Base-by-base conservation (phyloP, 179 eudicot species). In the Beta lomatogona region DNA sequence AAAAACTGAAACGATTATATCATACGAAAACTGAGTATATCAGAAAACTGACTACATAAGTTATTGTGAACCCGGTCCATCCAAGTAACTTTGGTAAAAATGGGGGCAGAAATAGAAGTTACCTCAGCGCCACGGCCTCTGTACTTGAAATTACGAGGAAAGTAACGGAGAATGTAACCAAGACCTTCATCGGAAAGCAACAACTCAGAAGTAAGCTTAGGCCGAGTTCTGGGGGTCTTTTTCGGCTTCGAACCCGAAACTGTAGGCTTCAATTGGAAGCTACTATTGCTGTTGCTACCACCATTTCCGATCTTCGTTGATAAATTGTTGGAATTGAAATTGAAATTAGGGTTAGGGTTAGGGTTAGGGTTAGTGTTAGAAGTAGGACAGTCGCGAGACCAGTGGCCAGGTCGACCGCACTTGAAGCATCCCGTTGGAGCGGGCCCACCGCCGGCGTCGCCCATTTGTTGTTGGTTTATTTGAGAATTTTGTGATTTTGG, bases 401-500 rank as follows among this genome's bases (percentile, higher is more conserved):
- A 95, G 83, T 95, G 98, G 12, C 98, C 98, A 3, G 98, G 97
- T 3, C 93, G 91, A 68, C 98, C 98, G 87, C 98, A 95, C 84
- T 95, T 93, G 91, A 90, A 95, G 86, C 98, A 95, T 0, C 98
- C 98, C 0, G 98, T 95, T 9, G 98, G 98, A 6, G 90, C 91
- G n/a, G 90, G 85, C 21, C 60, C 77, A 73, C 78, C 83, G n/a
- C 86, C 88, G 82, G 78, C 73, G 80, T 78, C 80, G 57, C 64
- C 44, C 82, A 77, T 82, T 36, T 2, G 2, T 36, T 2, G 41
- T 36, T 36, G 41, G 3, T 36, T 36, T 0, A 36, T 36, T 36
- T 36, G 41, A 36, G 41, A 36, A 36, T 0, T 36, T 36, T 36
- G 41, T 25, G 28, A 25, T 25, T 25, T 25, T 25, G 28, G 28